Base-by-base conservation (phyloP, 192 early-diverging fungal species). In the Chytriomyces sp. region DNA sequence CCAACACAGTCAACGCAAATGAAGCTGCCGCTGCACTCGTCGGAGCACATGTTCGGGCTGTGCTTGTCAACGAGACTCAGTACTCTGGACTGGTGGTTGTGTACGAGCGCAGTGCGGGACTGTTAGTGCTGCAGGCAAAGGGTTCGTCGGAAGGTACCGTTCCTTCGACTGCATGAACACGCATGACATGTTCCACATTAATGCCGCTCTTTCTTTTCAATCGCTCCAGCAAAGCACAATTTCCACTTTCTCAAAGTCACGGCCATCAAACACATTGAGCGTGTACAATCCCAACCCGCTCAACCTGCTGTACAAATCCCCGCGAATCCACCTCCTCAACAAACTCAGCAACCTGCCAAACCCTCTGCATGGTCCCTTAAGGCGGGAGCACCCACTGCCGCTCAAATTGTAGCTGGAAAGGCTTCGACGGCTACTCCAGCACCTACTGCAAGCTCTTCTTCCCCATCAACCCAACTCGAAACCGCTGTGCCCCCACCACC, bases 191-290 rank as follows among this genome's bases (percentile, higher is more conserved):
- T 16, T 59, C 16, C 1, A 5, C 1, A n/a, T n/a, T 23, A 16
- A 59, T 59, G 57, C 18, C 5, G 16, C 20, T 59, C 23, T 69
- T 50, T 23, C 74, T 20, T 50, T 62, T 45, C 64, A 48, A 50
- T 7, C 60, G 45, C n/a, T 7, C 48, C 49, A 45, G 63, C 6
- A 13, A 65, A 59, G 53, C 75, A 65, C 24, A 77, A 84, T 65
- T 81, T 84, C 49, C 83, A 84, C 75, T 28, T 84, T 47, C 23
- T 84, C 49, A 79, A 77, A 43, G 48, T 83, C 43, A 59, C 43
- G 50, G 48, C 48, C 78, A 80, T 83, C 69, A 77, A 74, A 48
- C 53, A 67, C 8, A 63, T 78, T 9, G 61, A 43, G 23, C 50
- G 45, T 11, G 26, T 78, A 1, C 10, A 64, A 18, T 57, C n/a